Conservation (phyloP, 1,139 yeast genomes). For the Wickerhamomyces sp. region DNA sequence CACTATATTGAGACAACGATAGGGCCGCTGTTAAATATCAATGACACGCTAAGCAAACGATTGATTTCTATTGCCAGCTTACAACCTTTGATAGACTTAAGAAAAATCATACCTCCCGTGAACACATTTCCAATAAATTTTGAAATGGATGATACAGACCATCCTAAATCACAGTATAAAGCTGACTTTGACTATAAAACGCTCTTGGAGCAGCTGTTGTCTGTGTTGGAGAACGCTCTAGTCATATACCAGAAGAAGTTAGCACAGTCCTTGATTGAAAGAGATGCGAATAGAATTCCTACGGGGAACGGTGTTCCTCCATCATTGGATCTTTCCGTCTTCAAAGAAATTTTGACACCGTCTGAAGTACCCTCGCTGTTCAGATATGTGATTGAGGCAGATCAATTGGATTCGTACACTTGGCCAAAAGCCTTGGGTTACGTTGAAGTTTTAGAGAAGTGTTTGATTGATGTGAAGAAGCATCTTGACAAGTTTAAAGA, state of each 20-base stretch:
- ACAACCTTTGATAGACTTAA: conserved; percentile 22
- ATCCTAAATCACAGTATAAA: neutral
- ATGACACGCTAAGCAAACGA: conserved; percentile 41
- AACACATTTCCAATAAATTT: conserved; percentile 26
- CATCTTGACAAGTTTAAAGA: conserved; percentile 8
- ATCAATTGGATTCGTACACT: conserved; percentile 4
- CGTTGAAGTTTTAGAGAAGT: conserved; percentile 13
- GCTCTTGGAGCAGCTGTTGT: conserved; percentile 11
- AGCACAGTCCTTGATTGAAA: conserved; percentile 37
- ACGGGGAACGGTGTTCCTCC: conserved; percentile 25
- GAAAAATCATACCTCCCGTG: conserved; percentile 17
- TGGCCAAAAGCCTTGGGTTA: conserved; percentile 13
- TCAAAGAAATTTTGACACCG: conserved; percentile 32
- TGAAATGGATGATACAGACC: conserved; percentile 26
- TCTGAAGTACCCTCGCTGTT: conserved; percentile 27
- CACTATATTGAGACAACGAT: conserved; percentile 30
- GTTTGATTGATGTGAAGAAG: conserved; percentile 6
- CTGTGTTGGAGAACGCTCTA: conserved; percentile 31
- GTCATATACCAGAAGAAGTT: conserved; percentile 45
- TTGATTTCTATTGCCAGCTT: conserved; percentile 40
- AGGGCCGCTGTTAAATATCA: conserved; percentile 45
- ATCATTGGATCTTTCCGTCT: conserved; percentile 23
- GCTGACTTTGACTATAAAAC: conserved; percentile 5
- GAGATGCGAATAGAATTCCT: conserved; percentile 25
- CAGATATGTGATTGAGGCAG: conserved; percentile 23